These are phyloP conservation scores for Sanghuangporus baumii DNA, from an alignment of 1,284 basidiomycete genomes.

Conservation along the genomic window DNA sequence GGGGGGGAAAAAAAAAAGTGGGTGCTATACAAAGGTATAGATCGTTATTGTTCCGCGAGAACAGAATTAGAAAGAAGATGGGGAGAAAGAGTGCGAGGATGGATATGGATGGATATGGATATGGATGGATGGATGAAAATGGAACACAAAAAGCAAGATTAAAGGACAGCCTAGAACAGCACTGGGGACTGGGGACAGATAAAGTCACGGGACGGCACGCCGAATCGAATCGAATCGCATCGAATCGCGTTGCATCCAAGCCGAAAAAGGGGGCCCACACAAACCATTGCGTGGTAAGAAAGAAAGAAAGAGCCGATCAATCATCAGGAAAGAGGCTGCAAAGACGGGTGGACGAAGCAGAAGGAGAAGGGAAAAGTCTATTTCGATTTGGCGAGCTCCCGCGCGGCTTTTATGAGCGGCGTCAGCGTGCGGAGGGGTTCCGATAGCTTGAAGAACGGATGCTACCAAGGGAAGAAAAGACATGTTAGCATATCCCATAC, in stretches of 20 bases:
- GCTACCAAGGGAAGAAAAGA: constrained; percentile 36
- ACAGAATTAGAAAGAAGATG: neutral
- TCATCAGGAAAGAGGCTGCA: neutral
- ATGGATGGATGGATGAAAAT: neutral
- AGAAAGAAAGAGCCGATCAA: neutral
- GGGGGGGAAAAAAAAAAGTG: neutral
- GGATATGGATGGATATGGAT: neutral
- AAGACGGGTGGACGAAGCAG: neutral
- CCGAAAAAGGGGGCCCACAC: neutral
- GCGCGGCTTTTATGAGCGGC: constrained; percentile 90
- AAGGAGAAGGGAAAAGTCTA: neutral
- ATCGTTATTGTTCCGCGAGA: neutral
- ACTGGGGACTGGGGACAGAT: neutral
- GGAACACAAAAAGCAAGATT: neutral
- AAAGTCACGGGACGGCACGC: neutral
- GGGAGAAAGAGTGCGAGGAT: neutral
- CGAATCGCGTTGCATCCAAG: neutral
- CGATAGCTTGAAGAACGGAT: constrained; percentile 84
- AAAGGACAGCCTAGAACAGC: neutral
- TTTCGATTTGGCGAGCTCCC: constrained; percentile 77
- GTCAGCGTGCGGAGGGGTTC: constrained; percentile 85
- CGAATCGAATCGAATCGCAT: neutral
- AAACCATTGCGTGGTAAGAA: neutral
- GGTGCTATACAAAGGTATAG: constrained; percentile 1
- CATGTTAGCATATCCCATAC: neutral